Conservation (phyloP, 2,329 filamentous ascomycete genomes). For the Orbilia quercus region DNA sequence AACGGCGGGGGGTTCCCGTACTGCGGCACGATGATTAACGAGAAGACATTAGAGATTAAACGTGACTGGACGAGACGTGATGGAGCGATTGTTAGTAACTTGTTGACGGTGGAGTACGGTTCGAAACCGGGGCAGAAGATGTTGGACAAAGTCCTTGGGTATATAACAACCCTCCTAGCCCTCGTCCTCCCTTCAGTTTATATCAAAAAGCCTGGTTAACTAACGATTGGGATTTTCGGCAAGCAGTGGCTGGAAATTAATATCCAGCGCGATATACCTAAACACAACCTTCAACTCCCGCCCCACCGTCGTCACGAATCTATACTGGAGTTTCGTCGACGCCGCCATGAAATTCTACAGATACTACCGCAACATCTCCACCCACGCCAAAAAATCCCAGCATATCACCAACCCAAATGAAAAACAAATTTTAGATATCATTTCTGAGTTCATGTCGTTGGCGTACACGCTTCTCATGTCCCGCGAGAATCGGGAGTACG, state of each 20-base stretch:
- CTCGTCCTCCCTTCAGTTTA: not conserved
- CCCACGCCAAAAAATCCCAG: conserved; percentile 68
- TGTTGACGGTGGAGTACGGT: conserved; percentile 57
- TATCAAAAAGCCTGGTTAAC: conserved; percentile 6
- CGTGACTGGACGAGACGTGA: conserved; percentile 73
- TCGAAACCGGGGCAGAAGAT: conserved; percentile 57
- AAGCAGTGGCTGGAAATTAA: conserved; percentile 76
- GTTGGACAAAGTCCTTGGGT: conserved; percentile 58
- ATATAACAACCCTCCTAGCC: not conserved
- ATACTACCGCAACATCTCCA: conserved; percentile 65
- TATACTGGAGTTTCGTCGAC: conserved; percentile 79
- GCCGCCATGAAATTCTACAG: conserved; percentile 78
- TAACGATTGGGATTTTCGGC: not conserved
- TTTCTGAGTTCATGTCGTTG: conserved; percentile 60
- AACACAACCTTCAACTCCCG: conserved; percentile 81
- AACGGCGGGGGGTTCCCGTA: conserved; percentile 77
- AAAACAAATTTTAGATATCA: conserved; percentile 57
- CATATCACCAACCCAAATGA: too few species aligned
- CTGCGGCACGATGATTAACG: conserved; percentile 83
- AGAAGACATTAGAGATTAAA: conserved; percentile 76
- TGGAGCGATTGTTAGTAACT: conserved; percentile 63
- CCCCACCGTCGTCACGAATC: conserved; percentile 76
- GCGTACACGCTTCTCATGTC: conserved; percentile 30
- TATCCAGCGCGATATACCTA: conserved; percentile 84
- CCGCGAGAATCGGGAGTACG: conserved; percentile 43